Percentiles rank a stretch among this genome's conserved stretches.
Evolutionary conservation across 495 filamentous ascomycete genomes (phyloP).

Genomic region (Aspergillus steynii): DNA sequence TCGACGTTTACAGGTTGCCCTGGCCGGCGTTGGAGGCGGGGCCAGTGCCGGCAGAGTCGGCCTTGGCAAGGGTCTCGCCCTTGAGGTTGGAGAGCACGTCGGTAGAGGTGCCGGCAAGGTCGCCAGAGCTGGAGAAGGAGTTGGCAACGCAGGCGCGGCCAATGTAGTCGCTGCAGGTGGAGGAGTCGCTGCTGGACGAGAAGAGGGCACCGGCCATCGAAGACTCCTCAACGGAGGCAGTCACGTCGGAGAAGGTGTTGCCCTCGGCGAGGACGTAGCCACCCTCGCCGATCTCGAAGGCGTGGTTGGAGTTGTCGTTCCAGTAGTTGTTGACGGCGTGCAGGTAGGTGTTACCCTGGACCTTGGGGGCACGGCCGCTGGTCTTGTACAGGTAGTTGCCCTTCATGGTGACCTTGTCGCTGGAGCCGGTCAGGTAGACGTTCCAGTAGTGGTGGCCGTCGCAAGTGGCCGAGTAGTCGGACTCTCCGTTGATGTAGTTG

Average conservation of each 20-base stretch:
- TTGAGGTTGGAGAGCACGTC: conserved; percentile 32
- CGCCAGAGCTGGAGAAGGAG: conserved; percentile 40
- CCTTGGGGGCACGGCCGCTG: conserved; percentile 43
- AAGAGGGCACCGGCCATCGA: conserved; percentile 35
- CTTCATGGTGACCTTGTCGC: conserved; percentile 46
- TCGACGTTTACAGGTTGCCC: neutral
- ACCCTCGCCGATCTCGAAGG: conserved; percentile 51
- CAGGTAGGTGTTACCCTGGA: conserved; percentile 43
- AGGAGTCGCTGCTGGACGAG: conserved; percentile 9
- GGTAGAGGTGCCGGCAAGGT: neutral
- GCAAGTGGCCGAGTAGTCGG: conserved; percentile 43
- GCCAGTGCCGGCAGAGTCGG: neutral
- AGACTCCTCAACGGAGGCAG: conserved; percentile 21
- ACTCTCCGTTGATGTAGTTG: conserved; percentile 44
- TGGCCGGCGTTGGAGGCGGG: neutral
- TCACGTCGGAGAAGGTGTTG: conserved; percentile 53
- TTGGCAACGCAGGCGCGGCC: conserved; percentile 46
- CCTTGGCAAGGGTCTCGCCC: conserved; percentile 14
- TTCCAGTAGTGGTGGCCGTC: conserved; percentile 50
- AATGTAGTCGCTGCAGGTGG: conserved; percentile 25
- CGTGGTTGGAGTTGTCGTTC: conserved; percentile 49
- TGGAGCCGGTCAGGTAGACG: conserved; percentile 41
- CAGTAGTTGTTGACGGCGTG: conserved; percentile 59
- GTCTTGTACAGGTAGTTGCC: conserved; percentile 51
- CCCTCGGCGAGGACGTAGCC: conserved; percentile 54